Evolutionary conservation across 1,284 basidiomycete genomes (phyloP), one percentile per base, ranked within the genome.

Genomic region (Ceratobasidium sp.): DNA sequence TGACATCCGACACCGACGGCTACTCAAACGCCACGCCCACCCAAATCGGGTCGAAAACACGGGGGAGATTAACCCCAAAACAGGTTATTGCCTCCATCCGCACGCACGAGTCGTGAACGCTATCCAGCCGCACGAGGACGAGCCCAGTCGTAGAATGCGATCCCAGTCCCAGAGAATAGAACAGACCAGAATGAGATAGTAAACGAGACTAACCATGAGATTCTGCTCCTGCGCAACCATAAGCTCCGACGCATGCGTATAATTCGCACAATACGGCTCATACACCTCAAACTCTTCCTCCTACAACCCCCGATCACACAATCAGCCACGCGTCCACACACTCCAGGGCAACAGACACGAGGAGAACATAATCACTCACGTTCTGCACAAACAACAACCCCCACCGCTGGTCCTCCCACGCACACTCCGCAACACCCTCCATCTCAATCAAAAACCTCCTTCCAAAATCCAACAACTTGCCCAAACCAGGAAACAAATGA

Each of bases 201-300:
- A 67, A 66, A 74, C 73, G 64, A 75, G 66, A 89, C 93, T 84
- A 81, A 96, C 95, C 82, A 89, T 86, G 60, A 98, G 87, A 79
- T 92, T 93, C 79, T 92, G 90, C 82, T 95, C 94, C 81, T 95
- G 93, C 75, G 90, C 90, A 72, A 96, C 88, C 86, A 97, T 91
- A 56, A 97, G 88, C 72, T 95, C 91, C 81, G 93, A 90, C 63
- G 95, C 92, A 81, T 92, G 90, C 50, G 93, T 93, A 84, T 97
- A 97, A 84, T 99, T 99, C 57, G 96, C 96, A 83, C 97, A 99
- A 83, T 98, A 99, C 4, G 97, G 96, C 81, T 98, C 96, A 83
- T 99, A 99, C 48, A 95, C 94, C 60, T 90, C 88, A 81, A 98
- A 98, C 79, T 96, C 94, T 75, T 94, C 89, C 87, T 99, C 97